Conservation (phyloP, 2,329 filamentous ascomycete species). For the Apiospora arundinis region DNA sequence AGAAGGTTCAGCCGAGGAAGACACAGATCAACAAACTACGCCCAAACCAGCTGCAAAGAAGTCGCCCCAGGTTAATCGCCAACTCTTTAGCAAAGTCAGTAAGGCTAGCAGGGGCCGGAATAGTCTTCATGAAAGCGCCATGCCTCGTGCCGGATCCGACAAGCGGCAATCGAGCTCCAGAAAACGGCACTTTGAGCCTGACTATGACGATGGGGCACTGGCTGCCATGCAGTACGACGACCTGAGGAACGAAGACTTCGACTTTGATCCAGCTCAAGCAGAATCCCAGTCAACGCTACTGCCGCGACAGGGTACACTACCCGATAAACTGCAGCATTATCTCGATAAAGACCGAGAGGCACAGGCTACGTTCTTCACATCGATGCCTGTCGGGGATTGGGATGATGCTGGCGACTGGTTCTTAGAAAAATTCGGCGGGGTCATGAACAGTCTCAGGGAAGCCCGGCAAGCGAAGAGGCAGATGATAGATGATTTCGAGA, state of each 20-base stretch:
- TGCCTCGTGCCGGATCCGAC: conserved; percentile 35
- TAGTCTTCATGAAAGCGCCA: conserved; percentile 26
- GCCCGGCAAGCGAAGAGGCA: conserved; percentile 57
- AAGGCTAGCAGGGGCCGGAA: conserved; percentile 27
- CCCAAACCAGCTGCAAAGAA: conserved; percentile 35
- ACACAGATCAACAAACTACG: conserved; percentile 34
- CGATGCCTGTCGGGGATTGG: conserved; percentile 63
- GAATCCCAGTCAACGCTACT: conserved; percentile 43
- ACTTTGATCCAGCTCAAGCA: conserved; percentile 61
- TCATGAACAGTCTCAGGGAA: conserved; percentile 56
- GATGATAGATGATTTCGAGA: conserved; percentile 58
- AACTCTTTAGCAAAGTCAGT: conserved; percentile 34
- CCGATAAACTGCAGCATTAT: conserved; percentile 56
- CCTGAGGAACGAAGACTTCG: conserved; percentile 59
- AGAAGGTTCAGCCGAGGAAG: conserved; percentile 29
- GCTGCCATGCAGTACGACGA: conserved; percentile 59
- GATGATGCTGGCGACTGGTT: conserved; percentile 67
- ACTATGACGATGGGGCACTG: conserved; percentile 65
- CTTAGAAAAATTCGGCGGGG: conserved; percentile 56
- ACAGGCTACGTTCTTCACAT: conserved; percentile 57
- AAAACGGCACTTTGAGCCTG: conserved; percentile 45
- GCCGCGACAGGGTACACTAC: conserved; percentile 48
- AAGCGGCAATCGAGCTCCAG: conserved; percentile 33
- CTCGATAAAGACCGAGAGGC: conserved; percentile 47
- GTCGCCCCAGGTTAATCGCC: conserved; percentile 36